Evolutionary conservation across 768 basidiomycete species (phyloP), one percentile per base, ranked within the genome.

Genomic region (Leccinum fibrillosum): DNA sequence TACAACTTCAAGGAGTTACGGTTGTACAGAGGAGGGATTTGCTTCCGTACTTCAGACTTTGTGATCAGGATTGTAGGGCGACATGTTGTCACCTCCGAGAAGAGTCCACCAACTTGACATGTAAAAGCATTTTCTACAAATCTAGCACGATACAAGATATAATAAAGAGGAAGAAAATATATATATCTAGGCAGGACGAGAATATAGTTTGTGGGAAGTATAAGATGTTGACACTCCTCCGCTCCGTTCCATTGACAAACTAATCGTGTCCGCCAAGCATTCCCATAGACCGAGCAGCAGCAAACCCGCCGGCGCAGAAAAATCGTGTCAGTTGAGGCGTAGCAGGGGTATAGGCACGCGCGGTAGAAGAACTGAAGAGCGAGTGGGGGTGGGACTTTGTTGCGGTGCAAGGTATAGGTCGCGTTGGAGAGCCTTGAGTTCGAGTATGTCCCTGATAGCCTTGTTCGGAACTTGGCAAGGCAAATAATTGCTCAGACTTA

Each of bases 381-480:
- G 72, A 12, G 70, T 76, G 35, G 69, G 74, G 42, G 77, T 19
- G 19, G n/a, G 19, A 44, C 4, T 19, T 44, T n/a, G 78, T 71
- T 83, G 86, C 54, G 78, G 74, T 2, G 86, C 84, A 19, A 77
- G 75, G 8, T 86, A 86, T 1, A 88, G 76, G 7, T 84, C 83
- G 11, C 83, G 80, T 59, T 85, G 86, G 45, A 89, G 84, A 62
- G 84, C 84, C 64, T 86, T 86, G 45, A 88, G 79, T 67, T 89
- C 87, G 21, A 88, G 80, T 19, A 86, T 65, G 62, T 87, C 85
- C 63, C 85, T 86, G 63, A 21, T 15, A 44, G 50, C 34, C 26
- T 53, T 47, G 39, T 37, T 57, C 25, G 53, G 62, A 47, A 8
- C n/a, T 37, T 2, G 17, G 32, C 23, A 13, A 8, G 13, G 53